These are phyloP conservation scores for Chalciporus piperatus DNA, from an alignment of 768 basidiomycete species.

Conservation along the genomic window DNA sequence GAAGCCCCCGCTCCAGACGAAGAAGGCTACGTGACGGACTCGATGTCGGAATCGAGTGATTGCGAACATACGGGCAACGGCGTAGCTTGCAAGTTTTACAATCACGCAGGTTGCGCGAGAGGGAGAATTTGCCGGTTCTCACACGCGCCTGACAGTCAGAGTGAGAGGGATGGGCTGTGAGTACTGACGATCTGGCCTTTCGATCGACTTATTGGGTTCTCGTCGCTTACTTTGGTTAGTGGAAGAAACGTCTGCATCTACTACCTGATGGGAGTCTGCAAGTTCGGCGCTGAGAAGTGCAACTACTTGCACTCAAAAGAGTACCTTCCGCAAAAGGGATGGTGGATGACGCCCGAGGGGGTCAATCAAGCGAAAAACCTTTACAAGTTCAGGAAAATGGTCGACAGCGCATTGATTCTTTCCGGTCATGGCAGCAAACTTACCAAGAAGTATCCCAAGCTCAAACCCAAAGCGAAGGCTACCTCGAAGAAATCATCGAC, in stretches of 20 bases:
- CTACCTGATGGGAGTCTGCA: conserved; percentile 40
- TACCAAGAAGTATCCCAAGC: not conserved
- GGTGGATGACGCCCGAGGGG: conserved; percentile 39
- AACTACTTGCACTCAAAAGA: conserved; percentile 48
- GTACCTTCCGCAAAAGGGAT: conserved; percentile 43
- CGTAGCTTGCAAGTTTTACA: conserved; percentile 55
- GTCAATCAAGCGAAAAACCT: conserved; percentile 1
- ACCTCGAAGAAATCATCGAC: not conserved
- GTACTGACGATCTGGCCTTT: conserved; percentile 16
- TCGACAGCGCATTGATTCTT: not conserved
- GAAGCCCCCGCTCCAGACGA: conserved; percentile 15
- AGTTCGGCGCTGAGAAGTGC: conserved; percentile 38
- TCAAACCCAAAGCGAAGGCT: not conserved
- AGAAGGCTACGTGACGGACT: conserved; percentile 37
- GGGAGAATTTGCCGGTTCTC: conserved; percentile 44
- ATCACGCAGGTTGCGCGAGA: conserved; percentile 47
- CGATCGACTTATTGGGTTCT: not conserved
- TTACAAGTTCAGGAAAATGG: not conserved
- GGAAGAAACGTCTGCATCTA: conserved; percentile 51
- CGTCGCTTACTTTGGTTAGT: conserved; percentile 26
- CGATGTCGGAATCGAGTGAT: conserved; percentile 54
- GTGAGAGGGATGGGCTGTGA: conserved; percentile 53
- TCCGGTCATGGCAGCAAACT: not conserved
- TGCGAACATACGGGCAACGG: conserved; percentile 50
- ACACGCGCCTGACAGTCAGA: conserved; percentile 55